These are phyloP conservation scores for Phytophthora pisi DNA, from an alignment of 352 stramenopile genomes.

Conservation along the genomic window DNA sequence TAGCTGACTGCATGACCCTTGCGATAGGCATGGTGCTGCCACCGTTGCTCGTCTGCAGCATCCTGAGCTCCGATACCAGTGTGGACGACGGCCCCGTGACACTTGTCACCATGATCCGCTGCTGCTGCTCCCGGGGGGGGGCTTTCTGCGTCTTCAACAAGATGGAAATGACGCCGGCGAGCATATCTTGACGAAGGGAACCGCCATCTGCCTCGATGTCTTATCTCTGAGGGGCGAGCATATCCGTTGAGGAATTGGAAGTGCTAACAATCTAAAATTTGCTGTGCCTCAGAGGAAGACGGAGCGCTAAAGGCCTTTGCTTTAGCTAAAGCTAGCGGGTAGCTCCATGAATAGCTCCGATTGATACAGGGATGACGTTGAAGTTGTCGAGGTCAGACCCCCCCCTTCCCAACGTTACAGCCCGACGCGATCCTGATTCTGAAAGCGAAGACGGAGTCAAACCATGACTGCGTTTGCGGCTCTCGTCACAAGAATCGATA, in stretches of 20 bases:
- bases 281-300: background rate
- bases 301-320: too few relatives aligned
- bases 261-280: slow-evolving; percentile 15
- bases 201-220: slow-evolving; percentile 22
- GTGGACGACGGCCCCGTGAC: slow-evolving; percentile 5
- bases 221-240: slow-evolving; percentile 16
- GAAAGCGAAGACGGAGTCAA: background rate
- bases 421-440: background rate
- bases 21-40: slow-evolving; percentile 44
- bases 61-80: slow-evolving; percentile 35
- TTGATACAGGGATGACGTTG: background rate
- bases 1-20: slow-evolving; percentile 42
- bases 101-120: slow-evolving; percentile 14
- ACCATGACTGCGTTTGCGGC: background rate
- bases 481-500: too few relatives aligned
- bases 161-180: slow-evolving; percentile 17
- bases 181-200: slow-evolving; percentile 1
- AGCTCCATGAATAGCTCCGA: background rate
- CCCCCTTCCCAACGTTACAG: too few relatives aligned
- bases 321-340: background rate
- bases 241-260: background rate
- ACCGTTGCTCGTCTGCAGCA: slow-evolving; percentile 20
- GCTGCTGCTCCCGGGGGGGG: background rate
- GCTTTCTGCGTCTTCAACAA: slow-evolving; percentile 10
- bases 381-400: background rate